phyloP scores from a whole-genome alignment of 495 filamentous ascomycete species.

The Aspergillus kassunensis region DNA sequence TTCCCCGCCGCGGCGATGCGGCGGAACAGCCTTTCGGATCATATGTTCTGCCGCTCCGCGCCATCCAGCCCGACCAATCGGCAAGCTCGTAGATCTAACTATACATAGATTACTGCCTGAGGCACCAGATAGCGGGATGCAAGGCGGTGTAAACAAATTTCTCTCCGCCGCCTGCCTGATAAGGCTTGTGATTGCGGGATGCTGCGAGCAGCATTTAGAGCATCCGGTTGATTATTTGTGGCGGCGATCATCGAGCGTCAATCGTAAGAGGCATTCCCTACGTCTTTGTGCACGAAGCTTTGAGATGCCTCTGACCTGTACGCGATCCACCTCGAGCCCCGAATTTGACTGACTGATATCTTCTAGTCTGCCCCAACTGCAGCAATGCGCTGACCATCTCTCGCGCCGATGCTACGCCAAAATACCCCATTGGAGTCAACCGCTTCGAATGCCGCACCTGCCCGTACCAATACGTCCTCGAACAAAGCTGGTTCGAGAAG shows the following conservation, averaged over 20 bases:
- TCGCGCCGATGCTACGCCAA: constrained; percentile 46
- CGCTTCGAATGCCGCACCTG: constrained; percentile 92
- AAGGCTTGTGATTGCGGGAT: constrained; percentile 14
- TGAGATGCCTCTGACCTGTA: constrained; percentile 44
- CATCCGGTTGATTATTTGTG: too few species aligned
- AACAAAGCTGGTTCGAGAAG: constrained; percentile 69
- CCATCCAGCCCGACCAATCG: constrained; percentile 17
- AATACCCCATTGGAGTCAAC: constrained; percentile 52
- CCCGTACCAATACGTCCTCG: constrained; percentile 78
- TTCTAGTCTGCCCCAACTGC: constrained; percentile 85
- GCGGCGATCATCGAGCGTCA: too few species aligned
- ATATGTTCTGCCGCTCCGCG: constrained; percentile 13
- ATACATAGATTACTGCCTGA: constrained; percentile 7
- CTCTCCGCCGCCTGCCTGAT: constrained; percentile 16
- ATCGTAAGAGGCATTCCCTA: too few species aligned
- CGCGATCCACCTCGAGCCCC: constrained; percentile 14
- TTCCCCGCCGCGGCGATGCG: constrained; percentile 15
- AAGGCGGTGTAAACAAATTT: constrained; percentile 16
- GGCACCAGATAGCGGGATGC: neutral
- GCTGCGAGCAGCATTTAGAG: constrained; percentile 3
- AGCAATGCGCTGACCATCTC: constrained; percentile 79
- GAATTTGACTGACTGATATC: constrained; percentile 16
- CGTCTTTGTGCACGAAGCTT: too few species aligned
- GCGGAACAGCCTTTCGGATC: constrained; percentile 14
- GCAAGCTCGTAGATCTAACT: neutral